Conservation (phyloP, 805 yeast species). For the Ogataea neopini region DNA sequence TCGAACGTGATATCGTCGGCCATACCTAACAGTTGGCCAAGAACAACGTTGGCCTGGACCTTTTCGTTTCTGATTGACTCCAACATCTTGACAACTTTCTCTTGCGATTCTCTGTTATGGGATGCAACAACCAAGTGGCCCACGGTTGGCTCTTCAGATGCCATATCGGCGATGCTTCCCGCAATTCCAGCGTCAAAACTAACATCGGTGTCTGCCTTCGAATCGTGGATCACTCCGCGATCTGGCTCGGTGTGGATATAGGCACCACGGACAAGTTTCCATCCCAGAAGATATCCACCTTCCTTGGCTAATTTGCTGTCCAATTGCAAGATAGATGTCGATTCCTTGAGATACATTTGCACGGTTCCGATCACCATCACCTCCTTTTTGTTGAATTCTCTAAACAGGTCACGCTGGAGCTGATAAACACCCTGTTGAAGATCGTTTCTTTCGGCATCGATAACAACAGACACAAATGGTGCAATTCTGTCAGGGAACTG, state of each 20-base stretch:
- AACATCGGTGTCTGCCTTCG: constrained; percentile 78
- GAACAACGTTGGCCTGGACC: constrained; percentile 62
- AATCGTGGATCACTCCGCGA: constrained; percentile 68
- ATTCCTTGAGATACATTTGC: constrained; percentile 85
- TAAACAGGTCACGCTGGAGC: constrained; percentile 78
- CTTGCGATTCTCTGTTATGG: constrained; percentile 80
- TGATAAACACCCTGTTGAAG: constrained; percentile 91
- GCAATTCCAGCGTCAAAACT: constrained; percentile 73
- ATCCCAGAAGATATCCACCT: constrained; percentile 69
- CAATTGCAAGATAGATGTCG: constrained; percentile 55
- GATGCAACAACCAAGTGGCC: constrained; percentile 90
- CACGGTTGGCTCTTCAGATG: constrained; percentile 42
- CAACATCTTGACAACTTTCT: constrained; percentile 63
- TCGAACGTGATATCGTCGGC: constrained; percentile 86
- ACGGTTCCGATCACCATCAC: constrained; percentile 84
- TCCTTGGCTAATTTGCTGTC: constrained; percentile 67
- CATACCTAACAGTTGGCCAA: constrained; percentile 95
- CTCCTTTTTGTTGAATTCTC: constrained; percentile 66
- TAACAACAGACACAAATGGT: constrained; percentile 74
- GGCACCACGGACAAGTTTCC: constrained; percentile 94
- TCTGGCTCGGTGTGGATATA: constrained; percentile 87
- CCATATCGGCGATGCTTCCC: constrained; percentile 59
- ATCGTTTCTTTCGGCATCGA: constrained; percentile 90
- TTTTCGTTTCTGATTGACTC: constrained; percentile 25
- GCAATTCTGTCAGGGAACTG: constrained; percentile 63